A percentile compares a stretch with the other conserved stretches of the same genome.
Evolutionary conservation across 2,329 filamentous ascomycete species (phyloP).

Genomic region (Colletotrichum sp.): DNA sequence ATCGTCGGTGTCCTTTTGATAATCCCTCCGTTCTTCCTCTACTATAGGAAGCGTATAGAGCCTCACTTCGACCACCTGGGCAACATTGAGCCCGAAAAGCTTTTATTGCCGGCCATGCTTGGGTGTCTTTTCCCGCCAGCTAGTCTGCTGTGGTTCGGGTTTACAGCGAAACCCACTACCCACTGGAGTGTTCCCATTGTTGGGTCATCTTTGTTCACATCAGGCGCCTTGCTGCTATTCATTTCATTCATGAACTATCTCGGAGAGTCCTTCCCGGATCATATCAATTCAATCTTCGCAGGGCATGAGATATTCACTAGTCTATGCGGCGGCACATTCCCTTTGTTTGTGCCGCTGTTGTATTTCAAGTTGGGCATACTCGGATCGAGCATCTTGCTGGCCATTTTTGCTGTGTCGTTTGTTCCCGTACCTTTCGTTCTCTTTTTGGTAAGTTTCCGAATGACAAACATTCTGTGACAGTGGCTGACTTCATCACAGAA

Average conservation of each 20-base stretch:
- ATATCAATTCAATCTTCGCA: not conserved
- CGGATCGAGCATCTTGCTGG: conserved; percentile 1
- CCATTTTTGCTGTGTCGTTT: conserved; percentile 6
- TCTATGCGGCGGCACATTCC: conserved; percentile 7
- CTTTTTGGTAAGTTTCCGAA: conserved; percentile 19
- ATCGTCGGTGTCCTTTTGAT: conserved; percentile 6
- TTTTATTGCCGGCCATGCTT: not conserved
- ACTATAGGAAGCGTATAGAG: conserved; percentile 4
- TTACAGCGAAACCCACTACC: not conserved
- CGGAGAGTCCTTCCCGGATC: conserved; percentile 1
- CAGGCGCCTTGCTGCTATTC: conserved; percentile 1
- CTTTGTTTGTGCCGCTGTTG: not conserved
- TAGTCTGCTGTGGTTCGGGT: conserved; percentile 12
- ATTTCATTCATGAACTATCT: conserved; percentile 13
- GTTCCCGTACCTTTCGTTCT: conserved; percentile 5
- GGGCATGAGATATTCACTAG: conserved; percentile 12
- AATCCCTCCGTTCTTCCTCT: conserved; percentile 6
- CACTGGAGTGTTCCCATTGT: not conserved
- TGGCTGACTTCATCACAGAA: not conserved
- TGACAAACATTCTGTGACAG: fast-evolving
- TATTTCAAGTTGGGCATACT: not conserved
- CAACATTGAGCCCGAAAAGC: conserved; percentile 2
- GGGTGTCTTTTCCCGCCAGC: not conserved
- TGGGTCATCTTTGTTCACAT: not conserved
- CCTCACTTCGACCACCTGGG: not conserved